A percentile compares a stretch with the other conserved stretches of the same genome.
Evolutionary conservation across 176 grass and related monocot genomes (phyloP).

Genomic region (Cocos nucifera): DNA sequence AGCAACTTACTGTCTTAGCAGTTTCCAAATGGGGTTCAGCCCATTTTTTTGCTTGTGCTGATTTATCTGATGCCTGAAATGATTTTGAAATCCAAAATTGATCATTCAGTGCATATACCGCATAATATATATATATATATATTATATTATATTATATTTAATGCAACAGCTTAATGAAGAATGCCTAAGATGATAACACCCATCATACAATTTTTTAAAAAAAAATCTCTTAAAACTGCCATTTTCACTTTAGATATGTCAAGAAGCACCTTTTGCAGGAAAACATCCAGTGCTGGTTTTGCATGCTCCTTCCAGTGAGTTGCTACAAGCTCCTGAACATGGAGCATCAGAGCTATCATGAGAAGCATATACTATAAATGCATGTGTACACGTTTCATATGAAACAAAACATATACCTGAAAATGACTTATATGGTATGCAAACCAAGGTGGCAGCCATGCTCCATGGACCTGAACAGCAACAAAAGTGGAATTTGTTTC

Average conservation of each 20-base stretch:
- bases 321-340: conserved; percentile 46
- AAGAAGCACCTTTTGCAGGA: conserved; percentile 55
- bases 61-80: conserved; percentile 64
- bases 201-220: no score
- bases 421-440: conserved; percentile 28
- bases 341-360: conserved; percentile 7
- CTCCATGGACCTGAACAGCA: conserved; percentile 46
- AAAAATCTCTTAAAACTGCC: no score
- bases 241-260: no score
- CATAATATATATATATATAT: no score
- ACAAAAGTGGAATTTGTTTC: background rate
- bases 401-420: conserved; percentile 25
- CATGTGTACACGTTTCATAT: background rate
- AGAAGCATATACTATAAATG: conserved; percentile 23
- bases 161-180: no score
- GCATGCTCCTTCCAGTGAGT: conserved; percentile 67
- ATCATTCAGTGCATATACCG: no score
- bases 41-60: conserved; percentile 54
- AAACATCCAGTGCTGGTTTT: conserved; percentile 49
- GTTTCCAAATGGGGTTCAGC: conserved; percentile 59
- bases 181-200: no score
- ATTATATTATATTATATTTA: no score
- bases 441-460: conserved; percentile 95
- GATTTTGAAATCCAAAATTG: background rate
- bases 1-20: conserved; percentile 54